Conservation (phyloP, 352 stramenopile genomes). For the Pythium sp. region DNA sequence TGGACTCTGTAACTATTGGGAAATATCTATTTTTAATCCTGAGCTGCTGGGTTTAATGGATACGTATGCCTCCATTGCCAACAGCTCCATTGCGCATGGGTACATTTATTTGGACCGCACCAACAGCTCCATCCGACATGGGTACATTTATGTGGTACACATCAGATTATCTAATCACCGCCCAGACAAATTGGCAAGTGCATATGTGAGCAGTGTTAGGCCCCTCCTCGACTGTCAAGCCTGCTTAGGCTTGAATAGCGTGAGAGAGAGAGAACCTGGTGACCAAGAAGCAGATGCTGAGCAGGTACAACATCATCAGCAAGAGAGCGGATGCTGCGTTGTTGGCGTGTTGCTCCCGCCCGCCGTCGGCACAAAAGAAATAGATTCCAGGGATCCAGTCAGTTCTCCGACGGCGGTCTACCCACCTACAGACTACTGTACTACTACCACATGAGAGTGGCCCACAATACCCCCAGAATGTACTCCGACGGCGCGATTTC, state of each 20-base stretch:
- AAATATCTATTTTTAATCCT: too few relatives aligned
- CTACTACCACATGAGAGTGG: not conserved
- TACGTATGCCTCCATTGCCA: too few relatives aligned
- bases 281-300: not conserved
- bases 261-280: too few relatives aligned
- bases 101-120: too few relatives aligned
- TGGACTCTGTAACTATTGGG: too few relatives aligned
- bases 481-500: not conserved
- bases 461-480: not conserved
- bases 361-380: not conserved
- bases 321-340: not conserved
- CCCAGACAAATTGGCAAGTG: too few relatives aligned
- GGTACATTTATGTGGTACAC: not conserved
- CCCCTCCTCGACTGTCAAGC: too few relatives aligned
- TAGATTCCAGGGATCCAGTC: not conserved
- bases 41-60: too few relatives aligned
- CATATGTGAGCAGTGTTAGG: too few relatives aligned
- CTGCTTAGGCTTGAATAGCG: too few relatives aligned
- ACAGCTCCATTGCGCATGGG: too few relatives aligned
- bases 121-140: not conserved
- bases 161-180: not conserved
- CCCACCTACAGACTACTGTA: not conserved
- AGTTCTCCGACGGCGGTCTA: conserved; percentile 1
- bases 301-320: not conserved
- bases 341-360: not conserved